A percentile compares a stretch with the other conserved stretches of the same genome.
Evolutionary conservation across 169 alveolate genomes (phyloP).

Genomic region (Plasmodium adleri): DNA sequence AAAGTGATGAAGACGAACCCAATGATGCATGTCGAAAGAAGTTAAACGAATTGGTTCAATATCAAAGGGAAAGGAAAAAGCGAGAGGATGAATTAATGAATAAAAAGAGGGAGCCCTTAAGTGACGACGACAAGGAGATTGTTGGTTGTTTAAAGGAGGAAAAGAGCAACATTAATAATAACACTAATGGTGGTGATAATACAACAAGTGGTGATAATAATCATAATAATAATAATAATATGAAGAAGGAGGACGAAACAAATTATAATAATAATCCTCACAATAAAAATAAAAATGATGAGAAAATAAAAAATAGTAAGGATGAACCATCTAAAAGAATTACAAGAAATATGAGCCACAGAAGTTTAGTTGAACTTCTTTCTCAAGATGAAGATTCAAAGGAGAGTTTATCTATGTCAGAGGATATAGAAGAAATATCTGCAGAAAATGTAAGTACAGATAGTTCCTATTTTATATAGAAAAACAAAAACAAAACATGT

Average conservation of each 20-base stretch:
- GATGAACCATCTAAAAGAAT: conserved; percentile 11
- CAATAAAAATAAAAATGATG: neutral
- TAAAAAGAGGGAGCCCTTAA: neutral
- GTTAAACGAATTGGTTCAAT: conserved; percentile 14
- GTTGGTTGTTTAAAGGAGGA: no score
- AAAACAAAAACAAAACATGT: neutral
- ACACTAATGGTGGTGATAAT: neutral
- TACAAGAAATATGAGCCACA: conserved; percentile 54
- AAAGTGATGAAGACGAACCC: conserved; percentile 1
- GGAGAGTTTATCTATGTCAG: conserved; percentile 13
- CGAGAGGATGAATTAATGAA: neutral
- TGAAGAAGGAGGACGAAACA: neutral
- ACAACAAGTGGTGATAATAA: neutral
- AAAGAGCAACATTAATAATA: neutral
- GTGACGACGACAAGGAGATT: neutral
- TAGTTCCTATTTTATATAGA: conserved; percentile 39
- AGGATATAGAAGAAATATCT: conserved; percentile 33
- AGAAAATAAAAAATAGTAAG: neutral
- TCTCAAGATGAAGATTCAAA: conserved; percentile 68
- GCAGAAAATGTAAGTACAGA: conserved; percentile 54
- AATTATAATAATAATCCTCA: neutral
- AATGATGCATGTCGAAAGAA: neutral
- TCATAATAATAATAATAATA: neutral
- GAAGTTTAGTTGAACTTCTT: conserved; percentile 26
- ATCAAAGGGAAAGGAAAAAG: conserved; percentile 8